A percentile compares a stretch with the other conserved stretches of the same genome.
Conservation (phyloP, 768 basidiomycete species). For the Candolleomyces aberdarensis region DNA sequence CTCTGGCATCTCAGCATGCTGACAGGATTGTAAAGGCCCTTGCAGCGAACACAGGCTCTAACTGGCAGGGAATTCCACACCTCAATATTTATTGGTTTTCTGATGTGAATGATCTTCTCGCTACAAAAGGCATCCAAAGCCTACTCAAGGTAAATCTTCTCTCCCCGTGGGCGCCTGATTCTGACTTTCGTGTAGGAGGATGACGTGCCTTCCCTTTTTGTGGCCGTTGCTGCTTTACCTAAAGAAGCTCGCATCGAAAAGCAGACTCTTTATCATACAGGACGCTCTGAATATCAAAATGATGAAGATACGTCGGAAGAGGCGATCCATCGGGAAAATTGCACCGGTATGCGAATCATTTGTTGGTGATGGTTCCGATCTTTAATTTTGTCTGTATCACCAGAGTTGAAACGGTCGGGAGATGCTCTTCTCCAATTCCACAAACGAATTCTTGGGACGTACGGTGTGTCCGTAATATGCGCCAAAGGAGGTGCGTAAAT, state of each 20-base stretch:
- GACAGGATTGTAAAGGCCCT: constrained; percentile 63
- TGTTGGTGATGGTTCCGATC: not conserved
- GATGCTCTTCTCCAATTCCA: not conserved
- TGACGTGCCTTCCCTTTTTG: constrained; percentile 46
- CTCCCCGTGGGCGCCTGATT: not conserved
- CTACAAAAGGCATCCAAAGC: constrained; percentile 38
- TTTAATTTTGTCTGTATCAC: not conserved
- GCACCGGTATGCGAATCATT: not conserved
- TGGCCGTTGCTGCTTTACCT: constrained; percentile 62
- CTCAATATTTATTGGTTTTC: constrained; percentile 74
- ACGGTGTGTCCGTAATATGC: constrained; percentile 32
- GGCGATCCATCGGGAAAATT: constrained; percentile 11
- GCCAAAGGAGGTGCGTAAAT: constrained; percentile 31
- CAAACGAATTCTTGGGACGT: not conserved
- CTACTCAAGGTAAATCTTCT: constrained; percentile 15
- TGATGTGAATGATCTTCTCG: constrained; percentile 32
- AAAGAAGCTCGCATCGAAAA: constrained; percentile 74
- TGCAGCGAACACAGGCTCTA: constrained; percentile 42
- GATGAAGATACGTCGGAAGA: constrained; percentile 43
- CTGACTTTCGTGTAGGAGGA: constrained; percentile 7
- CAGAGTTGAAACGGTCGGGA: not conserved
- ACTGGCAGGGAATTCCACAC: constrained; percentile 64
- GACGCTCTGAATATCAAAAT: constrained; percentile 44
- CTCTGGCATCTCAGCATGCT: constrained; percentile 80
- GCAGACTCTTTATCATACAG: constrained; percentile 71